Evolutionary conservation across 768 basidiomycete species (phyloP), one percentile per base, ranked within the genome.

Genomic region (Pleurotus tuoliensis): DNA sequence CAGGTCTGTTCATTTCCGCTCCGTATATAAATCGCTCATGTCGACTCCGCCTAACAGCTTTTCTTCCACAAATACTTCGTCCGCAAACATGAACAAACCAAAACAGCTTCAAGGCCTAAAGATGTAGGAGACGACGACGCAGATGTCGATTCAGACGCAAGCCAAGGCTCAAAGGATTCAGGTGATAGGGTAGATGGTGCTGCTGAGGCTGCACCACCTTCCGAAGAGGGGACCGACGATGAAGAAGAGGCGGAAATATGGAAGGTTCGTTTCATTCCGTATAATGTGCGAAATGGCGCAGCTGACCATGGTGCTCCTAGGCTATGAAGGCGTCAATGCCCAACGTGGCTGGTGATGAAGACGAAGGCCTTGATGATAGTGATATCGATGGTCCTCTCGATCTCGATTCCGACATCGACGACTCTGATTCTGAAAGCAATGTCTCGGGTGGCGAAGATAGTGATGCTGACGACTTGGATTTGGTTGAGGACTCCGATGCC

Each of bases 61-160:
- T 98, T 98, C 79, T 97, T 94, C 76, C 87, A 98, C 69, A 86
- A 86, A 62, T 98, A 84, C 74, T 98, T 97, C 68, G 78, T 83
- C 8, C 78, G 77, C 62, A 94, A 92, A 70, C 74, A 82, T 30
- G 80, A 80, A 62, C 77, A 71, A 62, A 79, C 80, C 54, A 76
- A 75, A 64, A 73, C 74, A 22, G 68, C 66, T 18, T 65, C 71
- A 1, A 86, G 76, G 59, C 57, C 69, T 38, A 64, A 66, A 52
- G 62, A 76, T 46, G 66, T 66, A 1, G 75, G 69, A 43, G 69
- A 74, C 7, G 66, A 64, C 0, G 69, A 67, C 3, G 70, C 63
- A 3, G 73, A 65, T 0, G 69, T 83, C 59, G 76, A 73, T 59
- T 61, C 63, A 66, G 47, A 69, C 51, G 75, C 69, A 22, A 79